Conservation (phyloP, 2,329 filamentous ascomycete genomes). For the Scorias spongiosa region DNA sequence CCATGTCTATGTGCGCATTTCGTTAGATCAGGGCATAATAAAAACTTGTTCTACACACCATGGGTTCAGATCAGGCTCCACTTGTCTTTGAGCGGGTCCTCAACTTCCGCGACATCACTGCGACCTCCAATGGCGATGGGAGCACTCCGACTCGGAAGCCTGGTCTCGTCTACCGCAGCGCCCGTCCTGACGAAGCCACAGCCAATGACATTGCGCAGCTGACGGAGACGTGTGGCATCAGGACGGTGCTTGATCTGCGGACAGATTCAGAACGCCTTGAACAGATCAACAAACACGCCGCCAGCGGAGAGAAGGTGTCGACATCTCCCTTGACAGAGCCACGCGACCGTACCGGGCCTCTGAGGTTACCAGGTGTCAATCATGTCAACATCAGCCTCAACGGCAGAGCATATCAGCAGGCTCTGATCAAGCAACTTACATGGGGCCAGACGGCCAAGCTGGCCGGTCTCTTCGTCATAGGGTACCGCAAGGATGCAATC, state of each 20-base stretch:
- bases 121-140: constrained; percentile 46
- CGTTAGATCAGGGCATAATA: too few relatives aligned
- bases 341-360: constrained; percentile 30
- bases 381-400: constrained; percentile 61
- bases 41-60: too few relatives aligned
- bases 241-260: constrained; percentile 63
- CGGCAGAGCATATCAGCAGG: constrained; percentile 52
- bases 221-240: constrained; percentile 45
- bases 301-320: constrained; percentile 19
- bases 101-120: constrained; percentile 66
- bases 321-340: constrained; percentile 29
- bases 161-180: constrained; percentile 14
- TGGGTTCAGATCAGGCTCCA: too few relatives aligned
- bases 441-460: constrained; percentile 53
- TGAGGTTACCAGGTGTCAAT: constrained; percentile 46
- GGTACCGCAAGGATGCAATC: constrained; percentile 55
- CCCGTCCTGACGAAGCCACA: constrained; percentile 51
- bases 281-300: constrained; percentile 40
- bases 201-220: constrained; percentile 46
- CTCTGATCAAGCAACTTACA: constrained; percentile 51
- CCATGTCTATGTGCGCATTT: too few relatives aligned
- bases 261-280: constrained; percentile 42
- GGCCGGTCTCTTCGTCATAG: constrained; percentile 45
- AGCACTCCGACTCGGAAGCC: constrained; percentile 26
- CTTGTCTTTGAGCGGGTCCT: constrained; percentile 41